A percentile compares a stretch with the other conserved stretches of the same genome.
Evolutionary conservation across 306 rosid species (phyloP).

Genomic region (Cyclanthera cordifolia): DNA sequence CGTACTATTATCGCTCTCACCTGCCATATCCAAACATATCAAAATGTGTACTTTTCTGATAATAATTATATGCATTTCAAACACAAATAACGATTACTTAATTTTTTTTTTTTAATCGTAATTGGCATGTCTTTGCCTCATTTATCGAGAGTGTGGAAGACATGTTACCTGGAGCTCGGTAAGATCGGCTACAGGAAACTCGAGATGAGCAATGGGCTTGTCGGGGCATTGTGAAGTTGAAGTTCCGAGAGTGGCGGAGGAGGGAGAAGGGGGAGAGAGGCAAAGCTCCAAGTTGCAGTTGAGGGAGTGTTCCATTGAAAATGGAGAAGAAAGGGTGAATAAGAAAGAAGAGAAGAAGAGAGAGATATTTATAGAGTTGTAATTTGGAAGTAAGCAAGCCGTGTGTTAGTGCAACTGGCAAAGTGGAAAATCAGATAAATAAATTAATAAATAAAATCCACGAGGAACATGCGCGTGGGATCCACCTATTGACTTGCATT

Average conservation of each 20-base stretch:
- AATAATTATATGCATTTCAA: too few relatives aligned
- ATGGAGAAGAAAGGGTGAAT: background rate
- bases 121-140: too few relatives aligned
- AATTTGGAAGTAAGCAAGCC: background rate
- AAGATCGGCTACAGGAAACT: background rate
- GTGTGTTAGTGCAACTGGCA: too few relatives aligned
- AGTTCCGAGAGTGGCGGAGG: background rate
- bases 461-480: background rate
- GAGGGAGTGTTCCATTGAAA: background rate
- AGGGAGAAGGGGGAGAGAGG: background rate
- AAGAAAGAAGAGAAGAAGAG: background rate
- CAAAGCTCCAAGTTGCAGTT: conserved; percentile 2
- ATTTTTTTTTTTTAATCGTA: too few relatives aligned
- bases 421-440: background rate
- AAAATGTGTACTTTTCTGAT: too few relatives aligned
- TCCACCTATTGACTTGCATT: background rate
- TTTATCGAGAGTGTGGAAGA: too few relatives aligned
- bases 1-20: background rate
- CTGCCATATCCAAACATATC: background rate
- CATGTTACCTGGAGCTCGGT: conserved; percentile 1
- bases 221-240: background rate
- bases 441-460: background rate
- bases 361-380: background rate
- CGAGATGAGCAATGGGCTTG: background rate
- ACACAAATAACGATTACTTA: too few relatives aligned